Conservation (phyloP, 2,329 filamentous ascomycete species). For the Immersiporthe knoxdaviesiana region DNA sequence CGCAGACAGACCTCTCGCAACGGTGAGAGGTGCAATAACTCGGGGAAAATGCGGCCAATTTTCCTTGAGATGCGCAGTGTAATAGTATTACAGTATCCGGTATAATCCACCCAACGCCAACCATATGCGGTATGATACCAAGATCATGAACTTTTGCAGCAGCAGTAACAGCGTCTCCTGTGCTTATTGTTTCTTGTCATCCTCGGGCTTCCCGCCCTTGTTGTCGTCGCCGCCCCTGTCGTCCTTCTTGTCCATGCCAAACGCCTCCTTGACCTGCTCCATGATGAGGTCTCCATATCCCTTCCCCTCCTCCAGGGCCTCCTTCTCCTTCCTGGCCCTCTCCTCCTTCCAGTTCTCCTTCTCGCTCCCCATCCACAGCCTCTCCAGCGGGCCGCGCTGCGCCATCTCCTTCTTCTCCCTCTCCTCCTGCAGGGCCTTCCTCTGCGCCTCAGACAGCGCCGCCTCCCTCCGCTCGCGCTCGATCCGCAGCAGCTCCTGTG, state of each 20-base stretch:
- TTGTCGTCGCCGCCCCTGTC: slow-evolving; percentile 32
- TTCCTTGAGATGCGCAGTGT: slow-evolving; percentile 2
- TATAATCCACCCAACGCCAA: slow-evolving; percentile 1
- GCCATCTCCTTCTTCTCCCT: slow-evolving; percentile 29
- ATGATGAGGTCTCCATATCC: slow-evolving; percentile 60
- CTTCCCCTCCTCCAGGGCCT: slow-evolving; percentile 58
- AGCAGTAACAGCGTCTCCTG: no score
- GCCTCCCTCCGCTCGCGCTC: slow-evolving; percentile 47
- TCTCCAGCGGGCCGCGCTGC: slow-evolving; percentile 43
- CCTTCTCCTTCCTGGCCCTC: slow-evolving; percentile 54
- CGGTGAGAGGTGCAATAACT: not conserved
- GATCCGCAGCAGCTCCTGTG: slow-evolving; percentile 50
- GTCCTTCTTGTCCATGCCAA: slow-evolving; percentile 37
- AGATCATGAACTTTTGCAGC: slow-evolving; percentile 19
- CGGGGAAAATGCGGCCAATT: not conserved
- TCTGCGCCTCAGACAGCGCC: slow-evolving; percentile 37
- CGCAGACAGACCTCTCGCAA: not conserved
- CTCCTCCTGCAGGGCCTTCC: slow-evolving; percentile 38
- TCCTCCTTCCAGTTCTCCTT: slow-evolving; percentile 57
- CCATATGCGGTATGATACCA: slow-evolving; percentile 5
- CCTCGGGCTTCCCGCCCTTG: slow-evolving; percentile 38
- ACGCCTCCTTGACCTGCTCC: slow-evolving; percentile 61
- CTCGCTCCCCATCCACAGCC: slow-evolving; percentile 63
- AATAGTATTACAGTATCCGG: slow-evolving; percentile 16
- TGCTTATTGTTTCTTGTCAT: slow-evolving; percentile 28